Evolutionary conservation across 306 rosid species (phyloP), one percentile per base, ranked within the genome.

Genomic region (Cyamopsis tetragonoloba): DNA sequence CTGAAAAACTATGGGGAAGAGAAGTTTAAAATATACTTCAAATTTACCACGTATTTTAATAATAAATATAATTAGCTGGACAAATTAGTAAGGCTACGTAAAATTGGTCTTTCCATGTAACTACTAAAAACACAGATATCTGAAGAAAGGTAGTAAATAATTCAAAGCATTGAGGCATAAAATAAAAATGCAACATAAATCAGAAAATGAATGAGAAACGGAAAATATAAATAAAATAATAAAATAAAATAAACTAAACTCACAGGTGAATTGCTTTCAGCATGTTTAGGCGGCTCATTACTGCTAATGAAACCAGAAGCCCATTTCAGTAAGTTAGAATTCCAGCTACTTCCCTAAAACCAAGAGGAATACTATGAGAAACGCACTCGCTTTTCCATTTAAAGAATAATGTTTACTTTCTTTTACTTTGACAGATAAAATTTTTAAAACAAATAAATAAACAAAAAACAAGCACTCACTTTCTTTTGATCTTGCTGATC

Each of bases 281-380:
- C 65, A 63, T 64, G 83, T 79, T 83, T 87, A 30, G 88, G 78
- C 44, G 56, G 88, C 18, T 88, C 90, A 60, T 62, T 79, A 70
- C 84, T 74, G 68, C 96, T 71, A 79, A 93, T 85, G 66, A 93
- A 83, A 74, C 90, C 96, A 80, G 96, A 82, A 59, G 99, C 97
- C 99, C 99, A 93, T 82, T 83, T 93, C 53, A 90, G 54, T 32
- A 93, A 63, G 81, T 88, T 90, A 48, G 95, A 80, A 83, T 93
- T 88, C 99, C 99, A 93, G 76, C 80, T 51, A 79, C 65, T 82
- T 71, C 84, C 96, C 99, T 93, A 53, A 50, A 65, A 22, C 19
- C n/a, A 75, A 63, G n/a, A 71, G 58, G 9, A 51, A 42, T 59
- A n/a, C 13, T 24, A 56, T 24, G 66, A 64, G 61, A 56, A 46